phyloP scores from a whole-genome alignment of 495 filamentous ascomycete species.

The Pseudevernia furfuracea region DNA sequence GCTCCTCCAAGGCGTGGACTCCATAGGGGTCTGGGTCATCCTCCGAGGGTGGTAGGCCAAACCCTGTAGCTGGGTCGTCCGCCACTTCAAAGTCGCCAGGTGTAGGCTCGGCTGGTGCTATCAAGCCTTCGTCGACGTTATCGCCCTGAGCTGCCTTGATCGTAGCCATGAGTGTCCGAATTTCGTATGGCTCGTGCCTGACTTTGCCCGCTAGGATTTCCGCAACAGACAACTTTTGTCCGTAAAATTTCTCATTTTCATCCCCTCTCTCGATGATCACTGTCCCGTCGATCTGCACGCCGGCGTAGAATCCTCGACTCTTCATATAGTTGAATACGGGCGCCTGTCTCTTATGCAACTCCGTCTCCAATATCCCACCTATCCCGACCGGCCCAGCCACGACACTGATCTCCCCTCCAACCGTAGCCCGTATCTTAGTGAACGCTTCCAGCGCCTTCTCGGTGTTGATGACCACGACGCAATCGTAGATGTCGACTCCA shows the following conservation, averaged over 20 bases:
- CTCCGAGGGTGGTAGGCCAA: slow-evolving; percentile 66
- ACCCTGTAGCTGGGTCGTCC: slow-evolving; percentile 37
- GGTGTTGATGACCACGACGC: slow-evolving; percentile 83
- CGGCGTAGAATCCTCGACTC: slow-evolving; percentile 73
- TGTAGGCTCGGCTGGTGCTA: slow-evolving; percentile 53
- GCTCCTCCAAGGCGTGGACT: slow-evolving; percentile 73
- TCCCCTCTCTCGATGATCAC: slow-evolving; percentile 76
- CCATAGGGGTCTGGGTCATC: slow-evolving; percentile 86
- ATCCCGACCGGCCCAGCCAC: slow-evolving; percentile 73
- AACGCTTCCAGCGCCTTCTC: slow-evolving; percentile 72
- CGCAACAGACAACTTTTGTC: slow-evolving; percentile 59
- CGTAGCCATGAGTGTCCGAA: slow-evolving; percentile 63
- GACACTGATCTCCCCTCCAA: slow-evolving; percentile 71
- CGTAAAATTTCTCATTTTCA: slow-evolving; percentile 85
- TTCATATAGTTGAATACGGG: slow-evolving; percentile 87
- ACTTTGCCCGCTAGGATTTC: slow-evolving; percentile 80
- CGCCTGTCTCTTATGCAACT: slow-evolving; percentile 58
- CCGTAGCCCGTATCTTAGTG: slow-evolving; percentile 63
- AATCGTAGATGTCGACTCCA: slow-evolving; percentile 90
- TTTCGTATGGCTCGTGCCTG: slow-evolving; percentile 55
- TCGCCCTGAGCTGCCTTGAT: slow-evolving; percentile 82
- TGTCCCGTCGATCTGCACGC: slow-evolving; percentile 76
- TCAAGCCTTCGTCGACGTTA: slow-evolving; percentile 53
- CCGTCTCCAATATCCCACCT: slow-evolving; percentile 65
- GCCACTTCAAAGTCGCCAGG: slow-evolving; percentile 66